Conservation (phyloP, 306 rosid genomes). For the Alnus glutinosa region DNA sequence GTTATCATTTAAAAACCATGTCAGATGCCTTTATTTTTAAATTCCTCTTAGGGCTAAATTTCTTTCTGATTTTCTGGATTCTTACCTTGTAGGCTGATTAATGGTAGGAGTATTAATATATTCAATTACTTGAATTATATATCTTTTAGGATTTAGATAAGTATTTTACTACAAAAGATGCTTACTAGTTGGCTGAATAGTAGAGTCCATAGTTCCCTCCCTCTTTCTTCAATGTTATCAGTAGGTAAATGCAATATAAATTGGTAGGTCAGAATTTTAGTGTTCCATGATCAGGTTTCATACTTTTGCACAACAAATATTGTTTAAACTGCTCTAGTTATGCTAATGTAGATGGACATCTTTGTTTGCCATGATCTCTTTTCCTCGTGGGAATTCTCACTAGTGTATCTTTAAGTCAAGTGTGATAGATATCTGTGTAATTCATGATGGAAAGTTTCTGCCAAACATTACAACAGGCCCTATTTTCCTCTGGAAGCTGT, state of each 20-base stretch:
- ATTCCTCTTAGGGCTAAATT: neutral
- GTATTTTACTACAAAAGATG: neutral
- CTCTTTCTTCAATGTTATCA: neutral
- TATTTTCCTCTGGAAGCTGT: conserved; percentile 63
- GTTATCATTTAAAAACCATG: neutral
- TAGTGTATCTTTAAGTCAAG: conserved; percentile 6
- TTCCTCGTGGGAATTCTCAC: neutral
- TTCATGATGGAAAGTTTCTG: conserved; percentile 14
- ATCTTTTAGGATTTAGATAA: neutral
- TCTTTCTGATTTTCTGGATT: neutral
- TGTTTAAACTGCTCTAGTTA: neutral
- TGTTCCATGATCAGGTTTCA: neutral
- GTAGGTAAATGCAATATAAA: neutral
- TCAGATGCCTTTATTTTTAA: neutral
- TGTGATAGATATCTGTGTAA: conserved; percentile 13
- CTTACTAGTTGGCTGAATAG: neutral
- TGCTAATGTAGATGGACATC: neutral
- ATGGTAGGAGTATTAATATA: neutral
- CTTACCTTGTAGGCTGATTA: neutral
- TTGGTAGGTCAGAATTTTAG: neutral
- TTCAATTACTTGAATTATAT: neutral
- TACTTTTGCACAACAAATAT: neutral
- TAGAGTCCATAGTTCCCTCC: neutral
- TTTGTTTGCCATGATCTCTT: neutral
- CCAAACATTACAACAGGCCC: conserved; percentile 50